Evolutionary conservation across 805 yeast genomes (phyloP).

Genomic region (Scheffersomyces amazonensis): DNA sequence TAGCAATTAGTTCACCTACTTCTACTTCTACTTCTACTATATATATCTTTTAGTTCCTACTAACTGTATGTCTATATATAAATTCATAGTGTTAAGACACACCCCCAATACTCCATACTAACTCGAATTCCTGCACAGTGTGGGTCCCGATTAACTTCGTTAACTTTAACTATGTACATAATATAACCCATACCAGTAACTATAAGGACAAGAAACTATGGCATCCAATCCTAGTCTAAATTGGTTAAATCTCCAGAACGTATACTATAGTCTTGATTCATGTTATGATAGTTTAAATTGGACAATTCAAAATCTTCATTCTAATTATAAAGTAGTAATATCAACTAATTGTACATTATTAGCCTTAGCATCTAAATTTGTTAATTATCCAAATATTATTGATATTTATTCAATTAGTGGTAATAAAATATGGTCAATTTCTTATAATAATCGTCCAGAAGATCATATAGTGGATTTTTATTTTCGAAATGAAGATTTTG

Average conservation of each 20-base stretch:
- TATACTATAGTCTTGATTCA: constrained; percentile 60
- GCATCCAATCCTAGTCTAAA: constrained; percentile 43
- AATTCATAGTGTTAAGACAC: too few species aligned
- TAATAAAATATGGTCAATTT: constrained; percentile 29
- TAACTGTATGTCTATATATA: too few species aligned
- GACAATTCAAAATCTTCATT: constrained; percentile 37
- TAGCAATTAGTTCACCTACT: too few species aligned
- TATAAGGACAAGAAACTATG: too few species aligned
- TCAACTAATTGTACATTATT: constrained; percentile 55
- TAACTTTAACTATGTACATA: too few species aligned
- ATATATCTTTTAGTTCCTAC: too few species aligned
- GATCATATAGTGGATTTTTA: constrained; percentile 54
- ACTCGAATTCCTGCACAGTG: too few species aligned
- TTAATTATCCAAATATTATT: constrained; percentile 32
- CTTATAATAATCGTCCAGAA: constrained; percentile 40
- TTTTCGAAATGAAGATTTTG: constrained; percentile 50
- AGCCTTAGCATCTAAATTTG: constrained; percentile 44
- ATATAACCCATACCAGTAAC: too few species aligned
- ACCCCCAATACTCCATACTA: too few species aligned
- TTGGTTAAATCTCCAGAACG: constrained; percentile 80
- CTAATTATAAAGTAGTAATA: constrained; percentile 44
- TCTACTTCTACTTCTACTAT: too few species aligned
- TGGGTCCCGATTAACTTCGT: too few species aligned
- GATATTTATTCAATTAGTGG: constrained; percentile 37
- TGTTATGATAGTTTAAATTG: constrained; percentile 54